phyloP scores from a whole-genome alignment of 176 grass and related monocot species.

The Coix lacrymajobi region DNA sequence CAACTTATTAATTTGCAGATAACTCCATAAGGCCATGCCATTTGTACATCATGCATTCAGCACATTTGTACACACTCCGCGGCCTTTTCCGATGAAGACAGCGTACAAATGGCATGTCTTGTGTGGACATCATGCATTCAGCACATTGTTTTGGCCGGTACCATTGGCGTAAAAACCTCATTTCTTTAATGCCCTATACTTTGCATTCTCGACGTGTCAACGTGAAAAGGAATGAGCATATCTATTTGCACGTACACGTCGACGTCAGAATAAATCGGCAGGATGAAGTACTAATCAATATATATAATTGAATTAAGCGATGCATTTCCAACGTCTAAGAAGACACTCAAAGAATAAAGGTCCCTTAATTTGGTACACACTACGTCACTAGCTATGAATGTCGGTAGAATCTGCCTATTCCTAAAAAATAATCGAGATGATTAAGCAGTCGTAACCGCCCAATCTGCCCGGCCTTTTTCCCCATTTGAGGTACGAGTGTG shows the following conservation, averaged over 20 bases:
- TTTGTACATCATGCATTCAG: too few species aligned
- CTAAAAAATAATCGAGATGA: background rate
- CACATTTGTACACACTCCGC: too few species aligned
- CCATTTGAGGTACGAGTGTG: background rate
- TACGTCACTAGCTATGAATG: background rate
- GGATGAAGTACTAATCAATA: background rate
- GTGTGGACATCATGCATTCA: background rate
- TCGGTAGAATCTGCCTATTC: slow-evolving; percentile 19
- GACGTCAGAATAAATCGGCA: background rate
- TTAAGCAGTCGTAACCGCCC: slow-evolving; percentile 4
- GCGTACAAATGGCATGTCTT: too few species aligned
- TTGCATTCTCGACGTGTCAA: slow-evolving; percentile 16
- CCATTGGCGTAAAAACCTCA: background rate
- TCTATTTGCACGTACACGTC: slow-evolving; percentile 25
- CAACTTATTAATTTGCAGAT: too few species aligned
- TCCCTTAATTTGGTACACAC: background rate
- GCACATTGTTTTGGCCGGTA: background rate
- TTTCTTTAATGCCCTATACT: background rate
- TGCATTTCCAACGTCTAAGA: slow-evolving; percentile 15
- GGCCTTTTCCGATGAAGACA: too few species aligned
- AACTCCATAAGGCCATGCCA: too few species aligned
- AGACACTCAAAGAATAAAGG: slow-evolving; percentile 22
- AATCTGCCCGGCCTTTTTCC: background rate
- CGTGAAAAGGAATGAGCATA: background rate
- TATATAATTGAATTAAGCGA: background rate